Evolutionary conservation across 139 green algal species (phyloP).

Genomic region (Auxenochlorella pyrenoidosa): DNA sequence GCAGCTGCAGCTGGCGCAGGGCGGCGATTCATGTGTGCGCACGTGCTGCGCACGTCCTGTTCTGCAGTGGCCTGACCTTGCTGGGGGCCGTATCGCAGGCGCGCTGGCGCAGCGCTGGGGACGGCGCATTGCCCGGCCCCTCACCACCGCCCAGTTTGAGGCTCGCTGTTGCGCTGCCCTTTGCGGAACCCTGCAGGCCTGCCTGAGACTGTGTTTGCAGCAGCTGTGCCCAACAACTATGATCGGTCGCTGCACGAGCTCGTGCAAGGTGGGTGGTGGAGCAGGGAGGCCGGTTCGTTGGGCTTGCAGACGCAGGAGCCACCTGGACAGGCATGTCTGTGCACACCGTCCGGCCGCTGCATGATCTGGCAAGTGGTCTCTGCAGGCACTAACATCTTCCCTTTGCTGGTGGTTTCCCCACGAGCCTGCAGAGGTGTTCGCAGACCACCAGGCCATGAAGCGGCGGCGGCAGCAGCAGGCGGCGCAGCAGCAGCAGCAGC

Average conservation of each 20-base stretch:
- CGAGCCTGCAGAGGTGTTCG: conserved; percentile 21
- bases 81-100: neutral
- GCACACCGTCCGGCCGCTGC: neutral
- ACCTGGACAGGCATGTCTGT: neutral
- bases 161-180: neutral
- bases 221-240: conserved; percentile 33
- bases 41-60: neutral
- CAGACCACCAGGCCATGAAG: conserved; percentile 25
- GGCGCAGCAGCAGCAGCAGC: conserved; percentile 22
- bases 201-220: conserved; percentile 25
- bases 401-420: neutral
- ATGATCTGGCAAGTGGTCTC: neutral
- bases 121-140: too few species aligned
- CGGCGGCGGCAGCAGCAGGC: conserved; percentile 19
- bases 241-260: conserved; percentile 3
- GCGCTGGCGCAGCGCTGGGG: too few species aligned
- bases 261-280: neutral
- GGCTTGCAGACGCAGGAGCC: neutral
- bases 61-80: neutral
- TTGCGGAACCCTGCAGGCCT: neutral
- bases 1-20: neutral
- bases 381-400: neutral
- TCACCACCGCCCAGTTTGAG: too few species aligned
- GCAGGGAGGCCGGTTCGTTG: neutral
- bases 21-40: too few species aligned